Base-by-base conservation (phyloP, 805 yeast species). In the Kurtzmaniella cleridarum region DNA sequence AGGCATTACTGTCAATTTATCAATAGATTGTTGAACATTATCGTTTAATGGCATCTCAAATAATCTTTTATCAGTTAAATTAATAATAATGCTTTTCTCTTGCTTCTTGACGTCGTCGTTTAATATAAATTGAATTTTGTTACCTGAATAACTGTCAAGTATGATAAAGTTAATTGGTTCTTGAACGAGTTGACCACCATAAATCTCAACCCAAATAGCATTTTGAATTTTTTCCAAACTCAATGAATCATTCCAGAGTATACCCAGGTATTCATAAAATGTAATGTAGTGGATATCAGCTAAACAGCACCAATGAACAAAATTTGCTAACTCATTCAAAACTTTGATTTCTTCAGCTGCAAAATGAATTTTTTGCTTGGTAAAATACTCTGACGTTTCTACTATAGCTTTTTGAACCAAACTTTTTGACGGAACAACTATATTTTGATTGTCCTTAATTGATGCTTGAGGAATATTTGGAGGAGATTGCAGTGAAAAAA, bases 391-490 rank as follows among this genome's bases (percentile, higher is more conserved):
- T 6, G 66, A 62, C 17, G 73, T 47, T 7, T 51, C 38, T 0
- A 58, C 50, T 8, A 65, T 39, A 0, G 52, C 63, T n/a, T 46
- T 39, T 12, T 59, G 59, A 1, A 62, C 48, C 40, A 64, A 66
- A 30, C 51, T 54, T 35, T 62, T 56, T 1, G 51, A 55, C 0
- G 78, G 78, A 6, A 61, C 54, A 5, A 60, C 54, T 3, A 71
- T 47, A 27, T 54, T 56, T 37, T 64, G 68, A 24, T 70, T 70
- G 2, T 64, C 64, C 34, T 64, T 64, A 29, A 73, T 45, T 45
- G 59, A 71, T 0, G 76, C 75, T 28, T 54, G 56, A 2, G 77
- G 77, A 11, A 69, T 41, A 11, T 59, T 65, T 1, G 73, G 69
- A 16, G 77, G 76, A 15, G 65, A 62, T 3, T 57, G 54, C 3